Conservation (phyloP, 495 filamentous ascomycete species). For the Podospora anserina region DNA sequence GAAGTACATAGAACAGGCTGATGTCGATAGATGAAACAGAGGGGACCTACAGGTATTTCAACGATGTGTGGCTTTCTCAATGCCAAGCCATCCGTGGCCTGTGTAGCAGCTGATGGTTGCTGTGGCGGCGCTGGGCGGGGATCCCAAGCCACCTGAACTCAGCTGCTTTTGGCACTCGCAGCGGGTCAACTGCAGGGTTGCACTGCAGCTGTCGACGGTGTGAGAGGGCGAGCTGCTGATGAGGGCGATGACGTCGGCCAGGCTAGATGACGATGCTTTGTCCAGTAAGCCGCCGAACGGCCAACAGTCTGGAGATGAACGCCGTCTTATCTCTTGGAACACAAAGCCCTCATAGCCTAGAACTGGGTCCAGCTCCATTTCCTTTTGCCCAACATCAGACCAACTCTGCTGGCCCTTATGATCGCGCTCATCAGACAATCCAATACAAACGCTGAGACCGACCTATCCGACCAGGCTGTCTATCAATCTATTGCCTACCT, state of each 20-base stretch:
- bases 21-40: not conserved
- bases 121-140: not conserved
- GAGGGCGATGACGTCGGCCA: conserved; percentile 11
- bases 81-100: not conserved
- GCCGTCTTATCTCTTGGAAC: not conserved
- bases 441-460: not conserved
- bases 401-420: not conserved
- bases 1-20: not conserved
- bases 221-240: not conserved
- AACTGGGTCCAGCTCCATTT: not conserved
- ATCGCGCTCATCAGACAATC: conserved; percentile 3
- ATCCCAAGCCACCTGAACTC: conserved; percentile 1
- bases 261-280: conserved; percentile 12
- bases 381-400: not conserved
- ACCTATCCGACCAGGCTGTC: not conserved
- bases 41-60: not conserved
- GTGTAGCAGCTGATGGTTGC: not conserved
- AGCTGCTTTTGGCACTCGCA: not conserved
- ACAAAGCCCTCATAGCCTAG: conserved; percentile 2
- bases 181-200: not conserved
- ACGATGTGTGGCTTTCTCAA: not conserved
- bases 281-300: not conserved
- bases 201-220: conserved; percentile 3
- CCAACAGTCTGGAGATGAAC: not conserved
- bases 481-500: not conserved